A percentile compares a stretch with the other conserved stretches of the same genome.
Conservation (phyloP, 257 asterid species). For the Solanum paucissectum region DNA sequence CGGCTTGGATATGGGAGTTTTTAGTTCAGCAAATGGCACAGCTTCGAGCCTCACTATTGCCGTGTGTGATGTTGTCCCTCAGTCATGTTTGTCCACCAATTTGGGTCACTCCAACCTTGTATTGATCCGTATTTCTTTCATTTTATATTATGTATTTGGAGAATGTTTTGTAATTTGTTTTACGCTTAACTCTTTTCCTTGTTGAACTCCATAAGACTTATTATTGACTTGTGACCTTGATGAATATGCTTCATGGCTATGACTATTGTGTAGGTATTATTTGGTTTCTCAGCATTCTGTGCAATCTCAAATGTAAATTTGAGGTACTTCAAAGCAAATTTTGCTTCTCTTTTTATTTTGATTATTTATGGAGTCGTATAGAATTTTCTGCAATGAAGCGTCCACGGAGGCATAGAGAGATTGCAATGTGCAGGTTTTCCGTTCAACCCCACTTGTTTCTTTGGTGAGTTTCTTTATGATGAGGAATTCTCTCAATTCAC, state of each 20-base stretch:
- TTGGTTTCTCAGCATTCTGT: neutral
- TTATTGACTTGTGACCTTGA: neutral
- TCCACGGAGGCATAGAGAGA: neutral
- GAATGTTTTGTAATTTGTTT: neutral
- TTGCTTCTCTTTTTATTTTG: neutral
- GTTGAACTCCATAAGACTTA: neutral
- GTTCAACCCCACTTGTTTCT: neutral
- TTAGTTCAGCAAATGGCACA: too few relatives aligned
- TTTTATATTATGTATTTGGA: neutral
- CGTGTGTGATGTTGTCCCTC: too few relatives aligned
- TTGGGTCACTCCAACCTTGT: neutral
- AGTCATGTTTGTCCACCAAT: too few relatives aligned
- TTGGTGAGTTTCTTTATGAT: neutral
- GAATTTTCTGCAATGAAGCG: neutral
- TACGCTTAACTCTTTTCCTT: neutral
- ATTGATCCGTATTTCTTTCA: neutral
- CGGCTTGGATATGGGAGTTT: neutral
- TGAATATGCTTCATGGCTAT: neutral
- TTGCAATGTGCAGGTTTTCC: neutral
- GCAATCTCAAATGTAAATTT: neutral
- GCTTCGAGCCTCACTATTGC: too few relatives aligned
- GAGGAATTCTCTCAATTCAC: neutral
- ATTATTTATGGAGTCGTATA: neutral
- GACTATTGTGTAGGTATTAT: neutral
- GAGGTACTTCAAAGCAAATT: neutral